These are phyloP conservation scores for Penicillium oxalicum DNA, from an alignment of 2,329 filamentous ascomycete genomes.

Conservation along the genomic window DNA sequence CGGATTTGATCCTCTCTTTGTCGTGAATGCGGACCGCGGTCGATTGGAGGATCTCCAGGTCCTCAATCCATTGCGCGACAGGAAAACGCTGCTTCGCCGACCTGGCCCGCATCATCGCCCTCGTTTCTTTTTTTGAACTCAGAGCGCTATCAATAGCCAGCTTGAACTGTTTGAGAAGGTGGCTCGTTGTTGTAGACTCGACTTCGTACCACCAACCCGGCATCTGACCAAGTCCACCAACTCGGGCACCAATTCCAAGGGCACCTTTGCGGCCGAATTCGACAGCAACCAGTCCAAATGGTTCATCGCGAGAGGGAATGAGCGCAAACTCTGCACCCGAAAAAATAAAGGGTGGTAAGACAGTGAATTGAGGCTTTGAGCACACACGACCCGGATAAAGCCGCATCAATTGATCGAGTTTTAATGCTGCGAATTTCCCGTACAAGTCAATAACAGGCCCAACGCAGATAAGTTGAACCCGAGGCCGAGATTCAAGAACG, in stretches of 20 bases:
- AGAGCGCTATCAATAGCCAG: slow-evolving; percentile 57
- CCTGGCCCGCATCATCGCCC: slow-evolving; percentile 59
- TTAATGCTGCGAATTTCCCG: slow-evolving; percentile 61
- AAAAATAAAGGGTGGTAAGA: slow-evolving; percentile 61
- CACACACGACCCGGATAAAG: slow-evolving; percentile 60
- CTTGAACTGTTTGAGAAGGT: slow-evolving; percentile 61
- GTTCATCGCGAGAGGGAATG: slow-evolving; percentile 63
- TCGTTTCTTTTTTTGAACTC: slow-evolving; percentile 50
- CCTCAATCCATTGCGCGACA: slow-evolving; percentile 61
- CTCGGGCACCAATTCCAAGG: slow-evolving; percentile 59
- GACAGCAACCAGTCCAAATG: slow-evolving; percentile 63
- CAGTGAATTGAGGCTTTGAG: slow-evolving; percentile 63
- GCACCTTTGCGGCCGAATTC: slow-evolving; percentile 65
- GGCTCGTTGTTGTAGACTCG: slow-evolving; percentile 57
- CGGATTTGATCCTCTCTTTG: slow-evolving; percentile 34
- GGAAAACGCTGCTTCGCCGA: slow-evolving; percentile 62
- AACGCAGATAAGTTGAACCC: slow-evolving; percentile 57
- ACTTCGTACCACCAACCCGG: slow-evolving; percentile 67
- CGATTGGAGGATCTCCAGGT: slow-evolving; percentile 56
- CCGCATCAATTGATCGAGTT: slow-evolving; percentile 59
- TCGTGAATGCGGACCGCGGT: slow-evolving; percentile 55
- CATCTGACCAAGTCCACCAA: slow-evolving; percentile 64
- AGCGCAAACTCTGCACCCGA: slow-evolving; percentile 62
- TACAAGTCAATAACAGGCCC: slow-evolving; percentile 64
- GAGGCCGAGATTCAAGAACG: slow-evolving; percentile 54